A percentile compares a stretch with the other conserved stretches of the same genome.
phyloP scores from a whole-genome alignment of 176 grass and related monocot species.

The Juncus effusus region DNA sequence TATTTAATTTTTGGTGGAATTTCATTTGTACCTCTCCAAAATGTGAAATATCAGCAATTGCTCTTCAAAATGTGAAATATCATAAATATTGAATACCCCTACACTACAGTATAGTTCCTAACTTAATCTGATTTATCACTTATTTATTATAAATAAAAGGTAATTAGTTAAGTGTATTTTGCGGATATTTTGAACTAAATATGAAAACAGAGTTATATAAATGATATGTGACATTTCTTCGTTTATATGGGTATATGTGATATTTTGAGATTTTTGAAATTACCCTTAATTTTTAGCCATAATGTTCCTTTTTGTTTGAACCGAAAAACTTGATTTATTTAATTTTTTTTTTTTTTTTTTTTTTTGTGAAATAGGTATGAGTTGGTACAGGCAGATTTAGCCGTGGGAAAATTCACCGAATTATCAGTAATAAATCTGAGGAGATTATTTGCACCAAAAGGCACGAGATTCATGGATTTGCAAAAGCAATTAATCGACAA shows the following conservation, averaged over 20 bases:
- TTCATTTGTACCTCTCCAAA: too few species aligned
- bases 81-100: background rate
- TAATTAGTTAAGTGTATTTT: background rate
- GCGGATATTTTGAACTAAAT: too few species aligned
- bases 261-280: background rate
- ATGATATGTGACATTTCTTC: background rate
- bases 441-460: constrained; percentile 75
- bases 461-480: constrained; percentile 82
- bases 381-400: constrained; percentile 74
- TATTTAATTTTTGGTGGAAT: background rate
- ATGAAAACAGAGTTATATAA: background rate
- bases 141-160: background rate
- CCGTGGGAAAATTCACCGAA: constrained; percentile 60
- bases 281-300: background rate
- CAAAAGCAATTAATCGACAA: constrained; percentile 90
- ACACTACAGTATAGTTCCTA: background rate
- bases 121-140: background rate
- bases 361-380: constrained; percentile 58
- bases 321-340: background rate
- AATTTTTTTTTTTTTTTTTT: background rate
- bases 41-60: too few species aligned
- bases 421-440: constrained; percentile 94
- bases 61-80: background rate
- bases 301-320: background rate
- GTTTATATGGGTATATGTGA: background rate